Evolutionary conservation across 306 rosid genomes (phyloP).

Genomic region (Citrullus amarus): DNA sequence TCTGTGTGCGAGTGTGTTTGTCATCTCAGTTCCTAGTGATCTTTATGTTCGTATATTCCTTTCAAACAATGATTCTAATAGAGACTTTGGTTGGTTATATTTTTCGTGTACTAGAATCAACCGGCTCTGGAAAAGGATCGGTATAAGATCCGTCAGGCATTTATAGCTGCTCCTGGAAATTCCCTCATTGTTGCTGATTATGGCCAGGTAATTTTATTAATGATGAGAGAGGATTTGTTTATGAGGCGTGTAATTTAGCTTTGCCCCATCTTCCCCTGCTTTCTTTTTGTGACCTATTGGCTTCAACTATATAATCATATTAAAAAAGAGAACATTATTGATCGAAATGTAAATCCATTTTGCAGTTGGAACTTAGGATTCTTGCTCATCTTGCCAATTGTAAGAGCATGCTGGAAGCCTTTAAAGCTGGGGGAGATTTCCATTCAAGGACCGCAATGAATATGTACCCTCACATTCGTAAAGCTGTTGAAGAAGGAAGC

Average conservation of each 20-base stretch:
- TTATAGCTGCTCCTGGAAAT: slow-evolving; percentile 83
- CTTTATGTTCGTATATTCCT: neutral
- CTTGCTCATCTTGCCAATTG: slow-evolving; percentile 92
- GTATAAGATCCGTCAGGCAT: slow-evolving; percentile 92
- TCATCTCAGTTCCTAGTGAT: neutral
- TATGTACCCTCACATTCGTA: slow-evolving; percentile 87
- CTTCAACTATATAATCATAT: neutral
- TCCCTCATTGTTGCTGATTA: slow-evolving; percentile 94
- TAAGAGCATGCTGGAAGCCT: slow-evolving; percentile 92
- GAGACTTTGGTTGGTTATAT: slow-evolving; percentile 8
- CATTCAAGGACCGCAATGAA: slow-evolving; percentile 98
- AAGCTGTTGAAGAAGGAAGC: slow-evolving; percentile 56
- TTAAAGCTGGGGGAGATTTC: slow-evolving; percentile 94
- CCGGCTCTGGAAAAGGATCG: slow-evolving; percentile 97
- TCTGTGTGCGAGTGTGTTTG: neutral
- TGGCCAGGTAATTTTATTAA: slow-evolving; percentile 57
- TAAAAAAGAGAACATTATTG: neutral
- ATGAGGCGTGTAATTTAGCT: neutral
- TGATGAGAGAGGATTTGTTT: neutral
- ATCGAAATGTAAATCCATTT: slow-evolving; percentile 22
- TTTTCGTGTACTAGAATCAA: slow-evolving; percentile 57
- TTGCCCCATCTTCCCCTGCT: neutral
- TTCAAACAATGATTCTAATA: neutral
- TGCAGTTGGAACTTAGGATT: slow-evolving; percentile 93
- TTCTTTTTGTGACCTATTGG: neutral